Evolutionary conservation across 306 rosid genomes (phyloP), one percentile per base, ranked within the genome.

Genomic region (Cicer judaicum): DNA sequence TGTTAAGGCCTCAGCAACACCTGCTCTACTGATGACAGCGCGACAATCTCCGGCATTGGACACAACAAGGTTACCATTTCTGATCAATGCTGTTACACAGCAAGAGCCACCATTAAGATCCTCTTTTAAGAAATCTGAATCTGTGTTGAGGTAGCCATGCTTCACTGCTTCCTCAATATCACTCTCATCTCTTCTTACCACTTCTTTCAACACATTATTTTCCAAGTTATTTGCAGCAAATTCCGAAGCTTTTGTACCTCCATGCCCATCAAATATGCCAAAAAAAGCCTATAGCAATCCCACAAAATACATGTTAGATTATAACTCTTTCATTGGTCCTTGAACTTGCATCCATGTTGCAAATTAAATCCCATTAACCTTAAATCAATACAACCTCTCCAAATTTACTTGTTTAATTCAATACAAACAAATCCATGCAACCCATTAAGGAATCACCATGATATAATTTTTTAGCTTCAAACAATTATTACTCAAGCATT

Each of bases 21-120:
- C 99, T 0, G 72, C 84, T 48, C 82, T 70, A 89, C 97, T 91
- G 53, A 94, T 81, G 64, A 94, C 96, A 52, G 97, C 97, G 1
- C 99, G 99, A 66, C 97, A 94, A 81, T 94, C 99, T 0, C 99
- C 99, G 0, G 87, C 95, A 34, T 92, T 92, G 56, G 99, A 94
- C 55, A 94, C 90, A 0, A 85, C 79, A 19, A 94, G 92, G 78
- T 73, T 87, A 4, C 97, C 99, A 0, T 89, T 85, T 68, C 71
- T 81, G 41, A 94, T 90, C 79, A 94, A 57, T 24, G 96, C 92
- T 9, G 99, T 92, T 24, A 92, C 93, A 79, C 92, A 92, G 79
- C 99, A 94, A 1, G 99, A 86, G 34, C 99, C 97, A 16, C 99
- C 96, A 1, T 79, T 78, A 3, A 82, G 72, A 44, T 92, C 97